phyloP scores from a whole-genome alignment of 2,329 filamentous ascomycete species.

The Xylaria sp. region DNA sequence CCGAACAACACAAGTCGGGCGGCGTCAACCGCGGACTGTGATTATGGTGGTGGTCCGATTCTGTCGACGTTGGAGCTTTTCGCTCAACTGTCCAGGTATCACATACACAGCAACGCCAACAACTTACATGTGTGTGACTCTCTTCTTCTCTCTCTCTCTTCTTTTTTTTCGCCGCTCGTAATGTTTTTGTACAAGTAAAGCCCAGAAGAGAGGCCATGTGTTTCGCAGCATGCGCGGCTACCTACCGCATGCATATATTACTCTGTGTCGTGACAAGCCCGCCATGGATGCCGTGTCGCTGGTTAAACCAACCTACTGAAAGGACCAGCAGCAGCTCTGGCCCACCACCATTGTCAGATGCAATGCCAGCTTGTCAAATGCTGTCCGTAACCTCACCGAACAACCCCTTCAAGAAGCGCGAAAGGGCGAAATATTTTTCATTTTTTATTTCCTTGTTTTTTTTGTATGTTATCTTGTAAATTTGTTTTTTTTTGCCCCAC shows the following conservation, averaged over 20 bases:
- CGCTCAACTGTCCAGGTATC: no score
- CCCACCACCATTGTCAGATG: constrained; percentile 5
- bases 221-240: constrained; percentile 13
- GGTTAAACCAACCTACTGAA: constrained; percentile 6
- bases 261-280: constrained; percentile 11
- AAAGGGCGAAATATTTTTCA: no score
- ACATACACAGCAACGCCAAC: no score
- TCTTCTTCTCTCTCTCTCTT: no score
- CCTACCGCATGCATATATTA: constrained; percentile 9
- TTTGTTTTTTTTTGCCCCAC: neutral
- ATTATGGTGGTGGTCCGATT: constrained; percentile 9
- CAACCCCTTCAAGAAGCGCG: neutral
- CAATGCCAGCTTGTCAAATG: constrained; percentile 11
- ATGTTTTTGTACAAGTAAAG: constrained; percentile 1
- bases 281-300: constrained; percentile 5
- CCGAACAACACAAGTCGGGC: constrained; percentile 14
- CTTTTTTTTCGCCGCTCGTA: constrained; percentile 5
- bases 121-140: constrained; percentile 6
- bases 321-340: constrained; percentile 6
- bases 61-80: neutral
- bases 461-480: no score
- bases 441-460: no score
- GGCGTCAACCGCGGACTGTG: constrained; percentile 4
- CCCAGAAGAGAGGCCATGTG: constrained; percentile 2
- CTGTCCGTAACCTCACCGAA: constrained; percentile 2